These are phyloP conservation scores for Crithidia brevicula DNA, from an alignment of 208 protist genomes.

Conservation along the genomic window DNA sequence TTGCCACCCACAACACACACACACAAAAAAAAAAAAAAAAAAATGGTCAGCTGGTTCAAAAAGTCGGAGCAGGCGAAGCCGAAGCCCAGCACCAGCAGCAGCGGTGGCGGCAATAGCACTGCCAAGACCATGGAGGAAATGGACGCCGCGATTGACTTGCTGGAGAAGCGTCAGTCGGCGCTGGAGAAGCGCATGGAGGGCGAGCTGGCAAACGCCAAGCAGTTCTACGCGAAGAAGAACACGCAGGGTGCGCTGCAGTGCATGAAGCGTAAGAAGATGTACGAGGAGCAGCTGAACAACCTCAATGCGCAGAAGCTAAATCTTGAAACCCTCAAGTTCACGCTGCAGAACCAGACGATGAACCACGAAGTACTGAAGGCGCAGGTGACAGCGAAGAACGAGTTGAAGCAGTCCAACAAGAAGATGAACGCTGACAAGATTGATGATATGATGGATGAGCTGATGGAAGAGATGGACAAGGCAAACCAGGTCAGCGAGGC, in stretches of 20 bases:
- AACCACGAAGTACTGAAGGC: constrained; percentile 86
- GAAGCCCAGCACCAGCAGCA: constrained; percentile 5
- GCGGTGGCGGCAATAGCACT: constrained; percentile 20
- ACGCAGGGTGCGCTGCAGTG: constrained; percentile 81
- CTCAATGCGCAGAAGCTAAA: constrained; percentile 76
- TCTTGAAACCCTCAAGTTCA: constrained; percentile 85
- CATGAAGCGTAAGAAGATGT: constrained; percentile 93
- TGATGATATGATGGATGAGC: constrained; percentile 90
- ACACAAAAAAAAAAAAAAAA: constrained; percentile 11
- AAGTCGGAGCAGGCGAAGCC: constrained; percentile 62
- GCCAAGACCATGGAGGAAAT: constrained; percentile 73
- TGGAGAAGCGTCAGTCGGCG: constrained; percentile 86
- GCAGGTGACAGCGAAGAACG: constrained; percentile 73
- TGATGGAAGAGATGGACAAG: constrained; percentile 92
- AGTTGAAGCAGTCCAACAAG: constrained; percentile 83
- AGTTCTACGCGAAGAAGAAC: constrained; percentile 88
- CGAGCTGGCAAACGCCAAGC: constrained; percentile 85
- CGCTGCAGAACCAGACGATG: constrained; percentile 87
- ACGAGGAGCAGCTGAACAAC: constrained; percentile 81
- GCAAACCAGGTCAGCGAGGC: constrained; percentile 87
- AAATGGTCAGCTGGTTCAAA: constrained; percentile 83
- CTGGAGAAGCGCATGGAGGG: constrained; percentile 87
- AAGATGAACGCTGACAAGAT: constrained; percentile 88
- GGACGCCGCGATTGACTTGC: constrained; percentile 71
- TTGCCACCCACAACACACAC: not conserved